phyloP scores from a whole-genome alignment of 2,329 filamentous ascomycete species.

The Paecilomyces sp. region DNA sequence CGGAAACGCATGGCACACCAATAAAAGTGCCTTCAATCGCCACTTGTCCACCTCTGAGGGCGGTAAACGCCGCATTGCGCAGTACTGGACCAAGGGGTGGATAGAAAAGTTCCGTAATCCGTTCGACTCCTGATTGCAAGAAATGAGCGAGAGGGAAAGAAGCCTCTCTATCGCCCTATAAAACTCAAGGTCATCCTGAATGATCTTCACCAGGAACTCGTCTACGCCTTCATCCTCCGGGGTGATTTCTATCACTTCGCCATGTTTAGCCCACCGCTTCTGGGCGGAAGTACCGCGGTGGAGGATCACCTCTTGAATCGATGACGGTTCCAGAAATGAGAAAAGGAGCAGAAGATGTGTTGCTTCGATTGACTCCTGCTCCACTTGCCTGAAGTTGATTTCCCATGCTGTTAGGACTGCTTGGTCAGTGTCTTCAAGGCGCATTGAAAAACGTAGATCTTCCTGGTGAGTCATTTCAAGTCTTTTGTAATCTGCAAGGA shows the following conservation, averaged over 20 bases:
- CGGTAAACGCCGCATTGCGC: constrained; percentile 1
- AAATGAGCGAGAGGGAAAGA: constrained; percentile 10
- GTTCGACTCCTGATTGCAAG: constrained; percentile 2
- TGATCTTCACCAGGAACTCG: constrained; percentile 1
- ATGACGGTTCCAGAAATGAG: constrained; percentile 8
- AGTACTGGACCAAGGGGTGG: constrained; percentile 11
- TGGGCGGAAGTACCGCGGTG: constrained; percentile 4
- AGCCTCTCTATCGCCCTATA: constrained; percentile 9
- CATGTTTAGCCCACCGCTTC: constrained; percentile 7
- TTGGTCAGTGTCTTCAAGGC: constrained; percentile 7
- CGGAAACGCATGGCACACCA: constrained; percentile 8
- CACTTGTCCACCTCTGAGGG: constrained; percentile 1
- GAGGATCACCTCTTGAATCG: constrained; percentile 8
- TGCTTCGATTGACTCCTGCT: constrained; percentile 5
- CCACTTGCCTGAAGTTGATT: constrained; percentile 8
- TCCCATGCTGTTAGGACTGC: constrained; percentile 9
- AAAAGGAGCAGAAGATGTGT: constrained; percentile 8
- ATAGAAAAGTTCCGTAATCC: constrained; percentile 8
- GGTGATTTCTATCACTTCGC: constrained; percentile 4
- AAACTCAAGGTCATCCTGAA: constrained; percentile 9
- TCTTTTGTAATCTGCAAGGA: constrained; percentile 7
- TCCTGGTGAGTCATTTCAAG: constrained; percentile 4
- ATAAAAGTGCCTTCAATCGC: constrained; percentile 5
- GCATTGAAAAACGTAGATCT: constrained; percentile 5
- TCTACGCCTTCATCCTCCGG: constrained; percentile 8